Conservation (phyloP, 441 rosid species). For the Brassica hybrid region DNA sequence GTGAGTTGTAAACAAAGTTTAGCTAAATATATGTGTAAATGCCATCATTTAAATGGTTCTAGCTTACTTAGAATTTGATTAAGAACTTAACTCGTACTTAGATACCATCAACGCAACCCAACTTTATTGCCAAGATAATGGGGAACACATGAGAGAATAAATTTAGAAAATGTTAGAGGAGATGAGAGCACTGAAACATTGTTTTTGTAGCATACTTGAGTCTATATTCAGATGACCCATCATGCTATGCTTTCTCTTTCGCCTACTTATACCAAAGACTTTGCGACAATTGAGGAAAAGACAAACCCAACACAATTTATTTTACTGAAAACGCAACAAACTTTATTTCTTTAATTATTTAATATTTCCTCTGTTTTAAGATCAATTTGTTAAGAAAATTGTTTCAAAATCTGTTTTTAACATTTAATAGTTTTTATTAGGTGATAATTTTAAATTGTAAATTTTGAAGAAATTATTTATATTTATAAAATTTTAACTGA, state of each 20-base stretch:
- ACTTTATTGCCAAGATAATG: slow-evolving; percentile 40
- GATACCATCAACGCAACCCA: slow-evolving; percentile 26
- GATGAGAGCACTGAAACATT: slow-evolving; percentile 40
- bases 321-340: neutral
- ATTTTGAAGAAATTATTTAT: neutral
- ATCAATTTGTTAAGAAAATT: neutral
- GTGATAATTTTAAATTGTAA: neutral
- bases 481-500: neutral
- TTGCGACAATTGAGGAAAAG: slow-evolving; percentile 42
- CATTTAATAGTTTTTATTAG: neutral
- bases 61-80: slow-evolving; percentile 13
- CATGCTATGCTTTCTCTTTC: slow-evolving; percentile 34
- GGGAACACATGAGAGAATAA: slow-evolving; percentile 40
- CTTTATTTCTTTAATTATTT: neutral
- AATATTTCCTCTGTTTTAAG: neutral
- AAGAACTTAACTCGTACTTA: slow-evolving; percentile 14
- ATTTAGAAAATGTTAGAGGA: slow-evolving; percentile 26
- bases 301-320: slow-evolving; percentile 32
- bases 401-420: neutral
- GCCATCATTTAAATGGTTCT: slow-evolving; percentile 10
- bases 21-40: neutral
- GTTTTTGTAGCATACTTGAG: slow-evolving; percentile 39
- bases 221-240: slow-evolving; percentile 34
- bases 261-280: slow-evolving; percentile 22
- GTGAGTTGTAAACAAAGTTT: neutral